Conservation (phyloP, 805 yeast species). For the Saturnispora dispora region DNA sequence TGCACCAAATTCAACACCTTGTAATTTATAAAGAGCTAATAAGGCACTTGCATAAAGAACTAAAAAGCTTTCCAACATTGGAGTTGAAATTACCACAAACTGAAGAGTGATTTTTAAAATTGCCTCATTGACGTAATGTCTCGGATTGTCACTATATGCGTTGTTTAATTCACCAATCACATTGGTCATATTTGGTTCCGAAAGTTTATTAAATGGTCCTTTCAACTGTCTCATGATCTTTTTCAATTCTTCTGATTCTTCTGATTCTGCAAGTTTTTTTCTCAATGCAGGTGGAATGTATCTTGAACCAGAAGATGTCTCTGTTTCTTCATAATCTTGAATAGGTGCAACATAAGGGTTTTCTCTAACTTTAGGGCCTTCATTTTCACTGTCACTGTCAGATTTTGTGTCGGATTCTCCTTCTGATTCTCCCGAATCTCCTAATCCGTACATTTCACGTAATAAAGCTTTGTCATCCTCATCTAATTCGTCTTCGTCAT, state of each 20-base stretch:
- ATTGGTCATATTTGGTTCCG: constrained; percentile 71
- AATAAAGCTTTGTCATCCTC: constrained; percentile 26
- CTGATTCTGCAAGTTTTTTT: constrained; percentile 33
- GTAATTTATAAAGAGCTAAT: constrained; percentile 63
- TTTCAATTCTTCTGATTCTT: constrained; percentile 36
- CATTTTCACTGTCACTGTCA: constrained; percentile 22
- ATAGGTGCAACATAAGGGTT: constrained; percentile 71
- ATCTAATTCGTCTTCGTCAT: constrained; percentile 24
- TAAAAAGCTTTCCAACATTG: constrained; percentile 69
- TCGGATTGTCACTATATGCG: constrained; percentile 56
- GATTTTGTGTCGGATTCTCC: constrained; percentile 16
- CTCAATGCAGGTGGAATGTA: constrained; percentile 89
- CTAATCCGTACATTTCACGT: constrained; percentile 27
- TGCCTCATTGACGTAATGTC: constrained; percentile 70
- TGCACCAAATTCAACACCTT: constrained; percentile 90
- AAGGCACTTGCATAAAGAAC: constrained; percentile 70
- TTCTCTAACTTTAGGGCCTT: constrained; percentile 37
- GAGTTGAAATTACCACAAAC: constrained; percentile 52
- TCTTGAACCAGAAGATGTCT: constrained; percentile 26
- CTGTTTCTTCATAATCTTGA: constrained; percentile 15
- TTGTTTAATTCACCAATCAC: constrained; percentile 62
- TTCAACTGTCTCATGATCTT: constrained; percentile 58
- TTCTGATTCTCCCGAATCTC: constrained; percentile 14
- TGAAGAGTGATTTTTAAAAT: constrained; percentile 56
- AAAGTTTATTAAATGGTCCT: constrained; percentile 78